Evolutionary conservation across 208 protist genomes (phyloP), one percentile per base, ranked within the genome.

Genomic region (Porcisia hertigi): DNA sequence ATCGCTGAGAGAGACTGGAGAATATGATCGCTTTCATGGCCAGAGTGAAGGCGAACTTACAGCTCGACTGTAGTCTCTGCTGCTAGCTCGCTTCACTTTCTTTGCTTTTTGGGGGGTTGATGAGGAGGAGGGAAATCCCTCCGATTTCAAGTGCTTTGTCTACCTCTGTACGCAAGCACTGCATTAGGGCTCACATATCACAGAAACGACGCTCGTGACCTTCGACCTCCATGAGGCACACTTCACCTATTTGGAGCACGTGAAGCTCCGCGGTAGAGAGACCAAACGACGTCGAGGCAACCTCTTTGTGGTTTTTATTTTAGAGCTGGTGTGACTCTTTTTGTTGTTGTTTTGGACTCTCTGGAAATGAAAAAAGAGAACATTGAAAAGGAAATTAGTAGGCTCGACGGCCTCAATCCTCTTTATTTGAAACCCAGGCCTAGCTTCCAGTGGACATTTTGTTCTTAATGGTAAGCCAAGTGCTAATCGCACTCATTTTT

Each of bases 201-300:
- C 7, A 60, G 11, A 72, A 58, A 39, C 43, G 36, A 72, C 30
- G 3, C 53, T 16, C 47, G 47, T 60, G 14, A 25, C 43, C 71
- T 75, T 66, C 45, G 53, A 75, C 41, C 54, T 66, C 39, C 71
- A 75, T 43, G 71, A 75, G 47, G 39, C 14, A 57, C 66, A 36
- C 66, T 55, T 18, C 7, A 57, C 39, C 7, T 1, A 23, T 30
- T 57, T 9, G 7, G 66, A 43, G 66, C 25, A 57, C 4, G 25
- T 41, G 12, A 55, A 55, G 39, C 66, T 71, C 16, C n/a, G 12
- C 36, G 47, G 2, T 5, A 41, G 47, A 57, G 6, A 36, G 47
- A 71, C 7, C 47, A 71, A 36, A 57, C 23, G 18, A 49, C 23
- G 30, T 71, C 66, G 4, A 41, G 14, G 20, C 47, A 25, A 67